These are phyloP conservation scores for Fusarium equiseti DNA, from an alignment of 2,329 filamentous ascomycete genomes.

Conservation along the genomic window DNA sequence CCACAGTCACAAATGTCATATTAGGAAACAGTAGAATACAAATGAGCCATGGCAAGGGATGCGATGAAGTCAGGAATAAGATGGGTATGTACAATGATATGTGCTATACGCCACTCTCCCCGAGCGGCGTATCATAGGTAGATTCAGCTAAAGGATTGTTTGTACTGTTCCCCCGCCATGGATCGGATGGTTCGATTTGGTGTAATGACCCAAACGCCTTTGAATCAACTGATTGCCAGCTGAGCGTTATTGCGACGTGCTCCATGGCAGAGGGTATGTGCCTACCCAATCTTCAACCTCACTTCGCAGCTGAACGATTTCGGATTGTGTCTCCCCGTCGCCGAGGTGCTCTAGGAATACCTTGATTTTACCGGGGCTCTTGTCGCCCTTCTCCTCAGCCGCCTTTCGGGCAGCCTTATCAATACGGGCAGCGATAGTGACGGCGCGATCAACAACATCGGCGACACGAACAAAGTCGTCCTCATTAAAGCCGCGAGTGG, in stretches of 20 bases:
- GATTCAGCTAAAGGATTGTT: background rate
- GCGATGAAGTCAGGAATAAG: background rate
- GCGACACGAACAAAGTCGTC: conserved; percentile 90
- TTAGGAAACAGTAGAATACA: background rate
- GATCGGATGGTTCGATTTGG: conserved; percentile 2
- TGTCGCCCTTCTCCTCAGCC: conserved; percentile 75
- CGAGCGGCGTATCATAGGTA: background rate
- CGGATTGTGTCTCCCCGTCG: conserved; percentile 74
- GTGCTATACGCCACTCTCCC: background rate
- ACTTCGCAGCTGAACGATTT: conserved; percentile 78
- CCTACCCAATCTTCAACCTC: conserved; percentile 85
- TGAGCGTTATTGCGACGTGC: conserved; percentile 51
- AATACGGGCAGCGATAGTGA: conserved; percentile 81
- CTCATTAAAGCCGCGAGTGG: conserved; percentile 89
- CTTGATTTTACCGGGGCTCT: conserved; percentile 73
- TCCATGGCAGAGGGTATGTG: conserved; percentile 79
- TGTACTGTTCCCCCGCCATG: background rate
- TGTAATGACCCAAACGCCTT: background rate
- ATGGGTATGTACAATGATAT: background rate
- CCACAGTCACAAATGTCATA: conserved; percentile 3
- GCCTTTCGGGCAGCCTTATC: conserved; percentile 78
- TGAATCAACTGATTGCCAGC: background rate
- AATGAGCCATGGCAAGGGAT: background rate
- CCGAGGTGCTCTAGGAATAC: conserved; percentile 77
- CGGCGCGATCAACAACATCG: conserved; percentile 85